Base-by-base conservation (phyloP, 768 basidiomycete species). In the Galerina marginata region DNA sequence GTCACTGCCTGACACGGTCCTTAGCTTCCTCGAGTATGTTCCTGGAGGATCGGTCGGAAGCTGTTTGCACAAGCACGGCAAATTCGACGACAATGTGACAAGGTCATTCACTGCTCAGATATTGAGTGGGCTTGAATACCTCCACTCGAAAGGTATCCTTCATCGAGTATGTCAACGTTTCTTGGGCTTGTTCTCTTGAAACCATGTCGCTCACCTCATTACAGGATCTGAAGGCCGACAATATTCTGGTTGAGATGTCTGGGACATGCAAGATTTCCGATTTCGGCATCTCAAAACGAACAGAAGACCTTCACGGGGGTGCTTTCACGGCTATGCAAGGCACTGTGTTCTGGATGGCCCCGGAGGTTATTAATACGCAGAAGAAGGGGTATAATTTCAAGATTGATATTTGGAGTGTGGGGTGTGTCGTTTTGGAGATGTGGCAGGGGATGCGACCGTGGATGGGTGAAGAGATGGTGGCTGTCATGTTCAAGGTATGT, bases 281-380 rank as follows among this genome's bases (percentile, higher is more conserved):
- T 75, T 98, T 98, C 70, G 97, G 97, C 43, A 98, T 99, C 58
- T 96, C 95, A n/a, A 99, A 98, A 76, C 86, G 93, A 61, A 95
- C 88, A 62, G 94, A 92, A 62, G 94, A 97, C 61, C 84, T 91
- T 53, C 88, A 88, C 54, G 86, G 86, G 67, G 91, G 86, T n/a
- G 91, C 91, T 51, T 88, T 86, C 63, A 96, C 95, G 2, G 92
- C 93, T 20, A 95, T 99, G 94, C 92, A 95, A 72, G 97, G 97
- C 25, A 96, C 96, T 16, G 92, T 99, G 38, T 99, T 97, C 73
- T 99, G 97, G 96, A 98, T 99, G 96, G 96, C 96, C 9, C 96
- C 96, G 0, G 96, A 95, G 77, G 93, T 97, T 55, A 86, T 95
- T 60, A 89, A 94, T 62, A 89, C 91, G 38, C 86, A 91, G 72